Evolutionary conservation across 225 moss, liverwort and hornwort species (phyloP).

Genomic region (Polytrichum commune): DNA sequence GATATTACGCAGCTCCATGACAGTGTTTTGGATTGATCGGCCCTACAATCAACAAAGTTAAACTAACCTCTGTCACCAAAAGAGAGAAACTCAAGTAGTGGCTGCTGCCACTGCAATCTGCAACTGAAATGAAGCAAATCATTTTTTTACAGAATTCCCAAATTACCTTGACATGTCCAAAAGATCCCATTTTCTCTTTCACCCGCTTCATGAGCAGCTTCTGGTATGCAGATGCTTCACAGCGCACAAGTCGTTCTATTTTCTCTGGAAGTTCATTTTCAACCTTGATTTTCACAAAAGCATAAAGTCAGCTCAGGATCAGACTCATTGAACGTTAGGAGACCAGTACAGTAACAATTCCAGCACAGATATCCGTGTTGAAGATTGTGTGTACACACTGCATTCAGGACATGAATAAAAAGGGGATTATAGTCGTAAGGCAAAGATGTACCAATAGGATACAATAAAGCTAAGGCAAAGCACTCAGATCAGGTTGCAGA

Average conservation of each 20-base stretch:
- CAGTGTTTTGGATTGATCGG: slow-evolving; percentile 63
- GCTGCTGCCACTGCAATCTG: background rate
- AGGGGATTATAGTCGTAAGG: too few relatives aligned
- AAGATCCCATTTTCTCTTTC: slow-evolving; percentile 55
- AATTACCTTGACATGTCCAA: slow-evolving; percentile 49
- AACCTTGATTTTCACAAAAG: slow-evolving; percentile 30
- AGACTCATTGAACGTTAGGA: too few relatives aligned
- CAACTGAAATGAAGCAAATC: background rate
- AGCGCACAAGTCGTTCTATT: slow-evolving; percentile 62
- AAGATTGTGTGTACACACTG: too few relatives aligned
- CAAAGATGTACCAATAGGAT: too few relatives aligned
- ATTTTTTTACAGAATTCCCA: background rate
- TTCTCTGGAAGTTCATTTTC: slow-evolving; percentile 75
- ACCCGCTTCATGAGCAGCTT: slow-evolving; percentile 62
- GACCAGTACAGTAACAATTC: too few relatives aligned
- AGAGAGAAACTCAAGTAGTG: too few relatives aligned
- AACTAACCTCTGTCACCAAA: too few relatives aligned
- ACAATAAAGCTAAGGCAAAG: too few relatives aligned
- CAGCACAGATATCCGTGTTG: too few relatives aligned
- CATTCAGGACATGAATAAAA: too few relatives aligned
- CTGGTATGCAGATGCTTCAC: slow-evolving; percentile 69
- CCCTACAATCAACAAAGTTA: slow-evolving; percentile 26
- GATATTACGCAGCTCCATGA: slow-evolving; percentile 70
- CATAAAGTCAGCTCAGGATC: background rate
- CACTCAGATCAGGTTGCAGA: too few relatives aligned